phyloP scores from a whole-genome alignment of 1,284 basidiomycete genomes.

The Inonotus obliquus region DNA sequence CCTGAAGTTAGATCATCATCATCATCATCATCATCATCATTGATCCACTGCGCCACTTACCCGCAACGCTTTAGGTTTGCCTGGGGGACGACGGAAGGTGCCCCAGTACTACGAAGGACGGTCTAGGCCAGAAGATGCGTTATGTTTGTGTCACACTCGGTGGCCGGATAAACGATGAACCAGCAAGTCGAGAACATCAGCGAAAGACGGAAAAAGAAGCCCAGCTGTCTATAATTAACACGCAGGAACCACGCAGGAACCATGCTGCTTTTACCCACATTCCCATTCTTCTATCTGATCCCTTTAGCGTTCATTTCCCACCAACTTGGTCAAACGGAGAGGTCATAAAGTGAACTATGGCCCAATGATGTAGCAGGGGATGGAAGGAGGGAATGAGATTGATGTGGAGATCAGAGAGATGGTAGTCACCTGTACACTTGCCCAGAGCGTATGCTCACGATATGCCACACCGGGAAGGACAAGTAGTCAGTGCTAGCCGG shows the following conservation, averaged over 20 bases:
- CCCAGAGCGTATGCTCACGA: neutral
- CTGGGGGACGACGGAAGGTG: neutral
- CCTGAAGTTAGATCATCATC: no score
- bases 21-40: no score
- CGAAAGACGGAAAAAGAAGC: neutral
- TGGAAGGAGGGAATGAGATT: neutral
- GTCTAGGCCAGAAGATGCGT: neutral
- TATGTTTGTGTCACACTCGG: neutral
- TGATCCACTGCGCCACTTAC: conserved; percentile 2
- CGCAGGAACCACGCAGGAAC: neutral
- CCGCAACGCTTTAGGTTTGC: neutral
- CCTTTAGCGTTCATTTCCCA: neutral
- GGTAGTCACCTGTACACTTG: neutral
- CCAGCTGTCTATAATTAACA: neutral
- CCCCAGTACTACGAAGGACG: neutral
- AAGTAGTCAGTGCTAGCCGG: neutral
- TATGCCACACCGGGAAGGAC: neutral
- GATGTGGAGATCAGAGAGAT: conserved; percentile 8
- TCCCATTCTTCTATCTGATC: neutral
- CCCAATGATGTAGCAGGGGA: neutral
- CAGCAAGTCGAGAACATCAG: neutral
- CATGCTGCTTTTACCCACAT: neutral
- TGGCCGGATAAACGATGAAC: neutral
- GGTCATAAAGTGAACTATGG: neutral
- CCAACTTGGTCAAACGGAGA: neutral